Conservation (phyloP, 345 rosid genomes). For the Populus euphratica region DNA sequence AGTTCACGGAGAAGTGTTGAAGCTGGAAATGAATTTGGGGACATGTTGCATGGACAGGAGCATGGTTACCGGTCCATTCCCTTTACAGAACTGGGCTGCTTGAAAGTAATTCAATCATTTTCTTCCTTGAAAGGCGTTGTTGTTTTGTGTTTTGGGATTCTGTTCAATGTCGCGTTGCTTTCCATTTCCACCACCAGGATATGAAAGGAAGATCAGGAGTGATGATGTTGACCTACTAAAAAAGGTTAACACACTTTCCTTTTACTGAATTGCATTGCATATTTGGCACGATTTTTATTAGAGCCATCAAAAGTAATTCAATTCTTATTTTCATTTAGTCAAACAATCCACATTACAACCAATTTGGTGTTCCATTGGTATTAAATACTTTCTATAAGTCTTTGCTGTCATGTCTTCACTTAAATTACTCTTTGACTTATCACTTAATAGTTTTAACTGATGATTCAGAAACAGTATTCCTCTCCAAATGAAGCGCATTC, state of each 20-base stretch:
- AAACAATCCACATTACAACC: background rate
- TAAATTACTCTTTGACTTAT: background rate
- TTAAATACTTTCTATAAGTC: conserved; percentile 7
- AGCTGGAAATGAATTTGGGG: conserved; percentile 47
- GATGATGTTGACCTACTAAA: conserved; percentile 52
- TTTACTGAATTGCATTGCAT: background rate
- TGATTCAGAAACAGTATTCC: background rate
- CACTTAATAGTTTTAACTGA: background rate
- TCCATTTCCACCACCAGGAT: conserved; percentile 97
- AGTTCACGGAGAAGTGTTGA: conserved; percentile 30
- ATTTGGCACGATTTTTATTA: conserved; percentile 2
- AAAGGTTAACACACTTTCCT: conserved; percentile 46
- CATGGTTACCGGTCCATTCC: conserved; percentile 50
- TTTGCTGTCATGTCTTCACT: background rate
- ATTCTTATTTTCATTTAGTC: background rate
- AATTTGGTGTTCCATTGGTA: background rate
- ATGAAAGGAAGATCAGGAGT: conserved; percentile 68
- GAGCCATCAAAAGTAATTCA: background rate
- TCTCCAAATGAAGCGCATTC: background rate
- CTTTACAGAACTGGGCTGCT: conserved; percentile 44
- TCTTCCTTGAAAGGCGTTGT: conserved; percentile 34
- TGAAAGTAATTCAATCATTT: conserved; percentile 33
- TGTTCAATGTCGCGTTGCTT: conserved; percentile 99
- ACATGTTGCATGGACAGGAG: conserved; percentile 65
- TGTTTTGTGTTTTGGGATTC: conserved; percentile 21